phyloP scores from a whole-genome alignment of 345 rosid genomes.

The Hibiscus trionum region DNA sequence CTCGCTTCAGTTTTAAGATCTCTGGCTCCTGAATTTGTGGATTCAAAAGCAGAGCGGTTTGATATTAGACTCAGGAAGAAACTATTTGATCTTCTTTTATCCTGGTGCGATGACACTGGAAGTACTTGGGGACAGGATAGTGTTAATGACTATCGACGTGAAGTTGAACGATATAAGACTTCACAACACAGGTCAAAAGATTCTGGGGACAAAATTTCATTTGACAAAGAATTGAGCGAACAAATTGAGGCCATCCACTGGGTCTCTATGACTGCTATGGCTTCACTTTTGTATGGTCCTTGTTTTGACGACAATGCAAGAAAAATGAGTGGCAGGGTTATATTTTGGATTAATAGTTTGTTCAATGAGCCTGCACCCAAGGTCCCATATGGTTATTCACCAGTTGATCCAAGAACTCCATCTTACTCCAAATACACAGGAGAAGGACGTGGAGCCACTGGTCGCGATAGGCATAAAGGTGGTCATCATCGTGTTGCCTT shows the following conservation, averaged over 20 bases:
- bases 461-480: conserved; percentile 82
- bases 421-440: conserved; percentile 80
- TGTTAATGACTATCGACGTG: conserved; percentile 88
- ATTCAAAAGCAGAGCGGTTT: conserved; percentile 83
- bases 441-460: conserved; percentile 71
- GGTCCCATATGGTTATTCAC: conserved; percentile 93
- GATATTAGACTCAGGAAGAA: conserved; percentile 58
- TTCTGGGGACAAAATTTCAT: conserved; percentile 84
- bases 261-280: conserved; percentile 98
- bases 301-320: conserved; percentile 99
- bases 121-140: conserved; percentile 85
- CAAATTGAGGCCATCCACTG: conserved; percentile 94
- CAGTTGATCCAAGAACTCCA: conserved; percentile 88
- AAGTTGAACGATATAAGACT: conserved; percentile 92
- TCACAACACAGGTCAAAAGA: conserved; percentile 97
- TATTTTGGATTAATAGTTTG: conserved; percentile 94
- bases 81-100: conserved; percentile 78
- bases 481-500: conserved; percentile 88
- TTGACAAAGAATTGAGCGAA: conserved; percentile 89
- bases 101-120: conserved; percentile 89
- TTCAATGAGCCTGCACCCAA: conserved; percentile 91
- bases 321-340: conserved; percentile 96
- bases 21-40: conserved; percentile 94
- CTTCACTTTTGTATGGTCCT: conserved; percentile 89
- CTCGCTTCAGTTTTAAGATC: conserved; percentile 85